A percentile compares a stretch with the other conserved stretches of the same genome.
Evolutionary conservation across 441 rosid species (phyloP).

Genomic region (Flueggea neowawraea): DNA sequence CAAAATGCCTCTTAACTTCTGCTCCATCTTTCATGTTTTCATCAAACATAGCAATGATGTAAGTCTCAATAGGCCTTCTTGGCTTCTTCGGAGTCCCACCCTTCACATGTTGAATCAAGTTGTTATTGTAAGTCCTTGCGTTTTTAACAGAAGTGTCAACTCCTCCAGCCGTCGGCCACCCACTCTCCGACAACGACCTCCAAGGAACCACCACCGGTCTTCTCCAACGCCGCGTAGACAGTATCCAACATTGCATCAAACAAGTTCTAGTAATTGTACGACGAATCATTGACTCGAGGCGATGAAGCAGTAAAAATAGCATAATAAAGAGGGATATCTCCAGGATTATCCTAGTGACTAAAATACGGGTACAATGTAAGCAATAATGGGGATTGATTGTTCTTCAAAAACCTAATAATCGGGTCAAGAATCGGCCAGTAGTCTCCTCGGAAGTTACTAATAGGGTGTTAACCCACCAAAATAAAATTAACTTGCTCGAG

Average conservation of each 20-base stretch:
- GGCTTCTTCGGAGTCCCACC: conserved; percentile 45
- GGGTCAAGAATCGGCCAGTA: too few relatives aligned
- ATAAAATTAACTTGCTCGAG: too few relatives aligned
- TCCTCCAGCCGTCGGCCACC: conserved; percentile 59
- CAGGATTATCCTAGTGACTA: too few relatives aligned
- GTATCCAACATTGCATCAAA: conserved; percentile 56
- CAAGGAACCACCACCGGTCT: conserved; percentile 31
- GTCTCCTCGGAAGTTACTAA: too few relatives aligned
- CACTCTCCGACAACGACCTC: conserved; percentile 55
- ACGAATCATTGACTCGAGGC: conserved; percentile 16
- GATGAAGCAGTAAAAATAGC: conserved; percentile 33
- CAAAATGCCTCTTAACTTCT: conserved; percentile 38
- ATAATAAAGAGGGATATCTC: conserved; percentile 31
- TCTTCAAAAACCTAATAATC: too few relatives aligned
- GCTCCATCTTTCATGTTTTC: conserved; percentile 35
- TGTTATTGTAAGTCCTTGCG: conserved; percentile 36
- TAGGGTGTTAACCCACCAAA: too few relatives aligned
- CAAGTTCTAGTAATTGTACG: conserved; percentile 31
- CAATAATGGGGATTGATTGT: too few relatives aligned
- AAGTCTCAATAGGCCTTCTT: conserved; percentile 41
- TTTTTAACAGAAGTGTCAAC: conserved; percentile 21
- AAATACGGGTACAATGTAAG: too few relatives aligned
- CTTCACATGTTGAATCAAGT: conserved; percentile 39
- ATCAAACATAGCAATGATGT: conserved; percentile 61
- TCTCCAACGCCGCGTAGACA: conserved; percentile 52